These are phyloP conservation scores for Ceratocystis destructans DNA, from an alignment of 2,329 filamentous ascomycete genomes.

Conservation along the genomic window DNA sequence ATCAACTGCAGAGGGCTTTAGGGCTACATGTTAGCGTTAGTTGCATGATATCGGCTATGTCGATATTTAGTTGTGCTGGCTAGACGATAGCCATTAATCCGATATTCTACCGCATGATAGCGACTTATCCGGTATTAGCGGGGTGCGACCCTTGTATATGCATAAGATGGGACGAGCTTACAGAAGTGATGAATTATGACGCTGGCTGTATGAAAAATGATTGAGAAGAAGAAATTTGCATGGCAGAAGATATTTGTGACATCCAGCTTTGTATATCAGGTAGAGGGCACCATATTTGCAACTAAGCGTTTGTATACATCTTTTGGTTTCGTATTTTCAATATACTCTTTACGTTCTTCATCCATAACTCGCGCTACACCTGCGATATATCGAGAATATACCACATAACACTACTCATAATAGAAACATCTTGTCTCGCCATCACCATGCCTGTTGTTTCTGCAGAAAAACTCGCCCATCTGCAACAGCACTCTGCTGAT, in stretches of 20 bases:
- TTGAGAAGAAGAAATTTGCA: not conserved
- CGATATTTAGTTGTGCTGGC: not conserved
- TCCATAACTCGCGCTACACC: not conserved
- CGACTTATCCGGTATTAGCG: constrained; percentile 11
- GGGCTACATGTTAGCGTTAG: constrained; percentile 12
- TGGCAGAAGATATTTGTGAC: not conserved
- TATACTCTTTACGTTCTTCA: not conserved
- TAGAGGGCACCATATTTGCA: not conserved
- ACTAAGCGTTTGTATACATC: not conserved
- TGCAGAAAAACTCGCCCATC: constrained; percentile 75
- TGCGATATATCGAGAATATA: no score
- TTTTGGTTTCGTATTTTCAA: not conserved
- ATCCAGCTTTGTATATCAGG: constrained; percentile 5
- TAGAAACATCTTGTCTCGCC: no score
- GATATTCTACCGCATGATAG: constrained; percentile 2
- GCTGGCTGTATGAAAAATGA: constrained; percentile 11
- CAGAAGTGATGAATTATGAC: constrained; percentile 16
- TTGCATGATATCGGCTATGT: constrained; percentile 6
- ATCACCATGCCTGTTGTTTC: constrained; percentile 76
- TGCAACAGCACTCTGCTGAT: constrained; percentile 77
- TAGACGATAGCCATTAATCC: not conserved
- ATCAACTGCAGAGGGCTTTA: constrained; percentile 16
- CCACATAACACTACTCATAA: no score
- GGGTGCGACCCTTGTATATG: constrained; percentile 9
- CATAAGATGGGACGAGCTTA: constrained; percentile 1